Percentiles rank a stretch among this genome's conserved stretches.
These are phyloP conservation scores for Graphiopsis chlorocephala DNA, from an alignment of 2,329 filamentous ascomycete genomes.

Conservation along the genomic window DNA sequence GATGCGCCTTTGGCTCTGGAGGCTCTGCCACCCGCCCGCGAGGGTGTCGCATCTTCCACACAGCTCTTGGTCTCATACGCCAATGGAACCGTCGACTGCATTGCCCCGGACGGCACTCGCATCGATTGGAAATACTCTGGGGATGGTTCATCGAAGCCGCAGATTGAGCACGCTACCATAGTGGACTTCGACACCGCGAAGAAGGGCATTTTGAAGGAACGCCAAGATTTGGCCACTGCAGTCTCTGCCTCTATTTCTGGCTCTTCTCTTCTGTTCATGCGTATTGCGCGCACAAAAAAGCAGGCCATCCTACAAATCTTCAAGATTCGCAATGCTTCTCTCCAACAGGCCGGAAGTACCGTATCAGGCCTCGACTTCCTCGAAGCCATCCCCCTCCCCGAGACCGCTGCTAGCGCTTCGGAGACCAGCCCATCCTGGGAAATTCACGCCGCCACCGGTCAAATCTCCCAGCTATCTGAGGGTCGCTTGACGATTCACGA, in stretches of 20 bases:
- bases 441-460: slow-evolving; percentile 58
- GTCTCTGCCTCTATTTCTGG: slow-evolving; percentile 11
- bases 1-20: slow-evolving; percentile 8
- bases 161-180: slow-evolving; percentile 19
- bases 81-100: slow-evolving; percentile 31
- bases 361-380: slow-evolving; percentile 14
- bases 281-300: slow-evolving; percentile 7
- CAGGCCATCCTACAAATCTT: slow-evolving; percentile 8
- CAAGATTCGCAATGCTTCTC: slow-evolving; percentile 1
- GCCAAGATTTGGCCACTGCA: slow-evolving; percentile 37
- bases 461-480: slow-evolving; percentile 58
- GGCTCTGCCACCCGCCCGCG: neutral
- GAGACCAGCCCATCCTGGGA: slow-evolving; percentile 21
- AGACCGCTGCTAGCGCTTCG: neutral
- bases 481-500: slow-evolving; percentile 61
- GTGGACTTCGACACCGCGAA: slow-evolving; percentile 38
- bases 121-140: slow-evolving; percentile 15
- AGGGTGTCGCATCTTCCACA: neutral
- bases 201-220: slow-evolving; percentile 44
- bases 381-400: slow-evolving; percentile 10
- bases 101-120: slow-evolving; percentile 21
- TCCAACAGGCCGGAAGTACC: slow-evolving; percentile 35
- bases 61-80: slow-evolving; percentile 30
- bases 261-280: slow-evolving; percentile 23
- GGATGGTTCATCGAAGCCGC: neutral